A percentile compares a stretch with the other conserved stretches of the same genome.
Evolutionary conservation across 2,329 filamentous ascomycete species (phyloP).

Genomic region (Penicillium sp.): DNA sequence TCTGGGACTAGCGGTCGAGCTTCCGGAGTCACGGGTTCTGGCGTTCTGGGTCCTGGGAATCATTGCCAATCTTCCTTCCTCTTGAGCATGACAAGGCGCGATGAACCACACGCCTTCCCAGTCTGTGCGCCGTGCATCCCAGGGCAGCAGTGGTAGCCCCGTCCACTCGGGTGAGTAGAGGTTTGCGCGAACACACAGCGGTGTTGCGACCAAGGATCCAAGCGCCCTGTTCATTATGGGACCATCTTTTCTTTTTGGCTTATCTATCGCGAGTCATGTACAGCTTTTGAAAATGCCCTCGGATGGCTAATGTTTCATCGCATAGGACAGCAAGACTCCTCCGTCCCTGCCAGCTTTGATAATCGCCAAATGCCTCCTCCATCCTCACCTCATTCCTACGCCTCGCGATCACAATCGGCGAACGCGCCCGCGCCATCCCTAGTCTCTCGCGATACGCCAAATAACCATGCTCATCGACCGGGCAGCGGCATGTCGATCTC

Average conservation of each 20-base stretch:
- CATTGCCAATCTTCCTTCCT: conserved; percentile 20
- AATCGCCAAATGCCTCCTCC: conserved; percentile 52
- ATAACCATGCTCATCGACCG: conserved; percentile 54
- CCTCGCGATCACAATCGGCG: conserved; percentile 41
- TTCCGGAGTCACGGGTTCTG: conserved; percentile 39
- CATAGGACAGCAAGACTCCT: conserved; percentile 33
- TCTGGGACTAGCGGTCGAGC: conserved; percentile 32
- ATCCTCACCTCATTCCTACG: conserved; percentile 50
- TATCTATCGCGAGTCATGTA: background rate
- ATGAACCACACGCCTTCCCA: conserved; percentile 39
- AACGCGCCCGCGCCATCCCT: conserved; percentile 40
- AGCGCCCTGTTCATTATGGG: background rate
- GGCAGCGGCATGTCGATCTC: conserved; percentile 72
- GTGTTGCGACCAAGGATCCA: background rate
- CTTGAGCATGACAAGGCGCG: conserved; percentile 20
- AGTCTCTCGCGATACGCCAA: conserved; percentile 56
- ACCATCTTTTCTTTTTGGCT: background rate
- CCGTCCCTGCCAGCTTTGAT: conserved; percentile 35
- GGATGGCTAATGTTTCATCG: background rate
- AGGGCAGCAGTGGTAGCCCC: conserved; percentile 39
- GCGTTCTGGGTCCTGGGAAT: conserved; percentile 22
- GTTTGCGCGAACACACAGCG: background rate
- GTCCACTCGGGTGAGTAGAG: conserved; percentile 38
- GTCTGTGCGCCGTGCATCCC: conserved; percentile 35
- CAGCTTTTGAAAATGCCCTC: background rate